phyloP scores from a whole-genome alignment of 768 basidiomycete species.

The Lentinula boryana region DNA sequence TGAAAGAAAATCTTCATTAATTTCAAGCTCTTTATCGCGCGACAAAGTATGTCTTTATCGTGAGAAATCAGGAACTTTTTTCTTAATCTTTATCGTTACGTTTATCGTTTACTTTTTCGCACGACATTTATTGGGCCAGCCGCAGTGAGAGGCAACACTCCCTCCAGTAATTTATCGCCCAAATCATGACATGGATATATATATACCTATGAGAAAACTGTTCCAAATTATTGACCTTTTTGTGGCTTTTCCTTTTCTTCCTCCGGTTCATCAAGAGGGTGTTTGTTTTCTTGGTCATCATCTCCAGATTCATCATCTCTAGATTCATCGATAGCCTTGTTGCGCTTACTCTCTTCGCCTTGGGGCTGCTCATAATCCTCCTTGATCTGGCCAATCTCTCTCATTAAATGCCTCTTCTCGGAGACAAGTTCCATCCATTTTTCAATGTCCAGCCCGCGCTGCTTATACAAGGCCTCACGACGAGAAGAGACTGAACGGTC shows the following conservation, averaged over 20 bases:
- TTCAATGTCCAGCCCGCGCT: constrained; percentile 56
- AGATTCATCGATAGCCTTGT: constrained; percentile 20
- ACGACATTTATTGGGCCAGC: too few species aligned
- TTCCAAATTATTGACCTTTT: neutral
- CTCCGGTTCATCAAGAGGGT: neutral
- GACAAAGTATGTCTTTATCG: too few species aligned
- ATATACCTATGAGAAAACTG: too few species aligned
- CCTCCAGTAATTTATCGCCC: too few species aligned
- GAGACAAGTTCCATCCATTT: constrained; percentile 47
- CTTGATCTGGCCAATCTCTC: constrained; percentile 52
- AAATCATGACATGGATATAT: too few species aligned
- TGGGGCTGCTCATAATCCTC: constrained; percentile 52
- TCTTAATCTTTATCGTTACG: too few species aligned
- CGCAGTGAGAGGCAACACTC: too few species aligned
- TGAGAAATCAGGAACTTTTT: too few species aligned
- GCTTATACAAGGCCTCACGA: constrained; percentile 48
- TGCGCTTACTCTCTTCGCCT: constrained; percentile 25
- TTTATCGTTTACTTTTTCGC: neutral
- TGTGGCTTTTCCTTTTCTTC: neutral
- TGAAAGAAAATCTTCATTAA: too few species aligned
- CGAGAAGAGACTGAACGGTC: constrained; percentile 52
- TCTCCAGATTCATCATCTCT: constrained; percentile 17
- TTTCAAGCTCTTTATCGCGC: too few species aligned
- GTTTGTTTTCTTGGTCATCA: constrained; percentile 7
- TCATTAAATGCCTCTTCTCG: constrained; percentile 42